Percentiles rank a stretch among this genome's conserved stretches.
Conservation (phyloP, 768 basidiomycete species). For the Macrocybe gigantea region DNA sequence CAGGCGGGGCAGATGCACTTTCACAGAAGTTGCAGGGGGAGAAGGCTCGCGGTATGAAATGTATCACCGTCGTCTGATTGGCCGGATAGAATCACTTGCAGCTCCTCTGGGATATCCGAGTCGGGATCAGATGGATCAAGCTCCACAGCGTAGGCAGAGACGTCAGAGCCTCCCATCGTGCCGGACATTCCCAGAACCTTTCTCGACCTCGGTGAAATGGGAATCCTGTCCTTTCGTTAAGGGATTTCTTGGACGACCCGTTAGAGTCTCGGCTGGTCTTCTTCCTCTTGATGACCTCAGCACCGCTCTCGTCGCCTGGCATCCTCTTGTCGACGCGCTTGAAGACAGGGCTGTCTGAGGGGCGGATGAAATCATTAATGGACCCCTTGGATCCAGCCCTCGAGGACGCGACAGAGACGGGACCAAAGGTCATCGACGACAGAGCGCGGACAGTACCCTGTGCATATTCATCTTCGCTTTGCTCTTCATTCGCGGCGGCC, state of each 20-base stretch:
- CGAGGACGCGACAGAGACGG: conserved; percentile 25
- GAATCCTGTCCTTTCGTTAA: no score
- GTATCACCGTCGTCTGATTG: conserved; percentile 31
- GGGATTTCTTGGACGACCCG: no score
- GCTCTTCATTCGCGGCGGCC: no score
- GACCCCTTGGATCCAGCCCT: no score
- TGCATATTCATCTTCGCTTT: no score
- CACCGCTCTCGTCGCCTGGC: no score
- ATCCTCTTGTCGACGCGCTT: conserved; percentile 13
- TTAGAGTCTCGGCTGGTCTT: no score
- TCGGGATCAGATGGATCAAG: no score
- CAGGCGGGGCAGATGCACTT: conserved; percentile 11
- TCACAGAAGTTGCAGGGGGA: conserved; percentile 37
- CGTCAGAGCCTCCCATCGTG: no score
- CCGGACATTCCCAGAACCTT: no score
- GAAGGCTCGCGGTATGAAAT: conserved; percentile 18
- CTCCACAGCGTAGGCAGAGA: no score
- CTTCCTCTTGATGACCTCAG: no score
- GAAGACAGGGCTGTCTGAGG: conserved; percentile 26
- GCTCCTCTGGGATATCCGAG: conserved; percentile 65
- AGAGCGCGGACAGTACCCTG: conserved; percentile 23
- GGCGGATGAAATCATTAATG: conserved; percentile 11
- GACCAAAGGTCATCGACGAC: conserved; percentile 20
- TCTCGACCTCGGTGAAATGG: conserved; percentile 13
- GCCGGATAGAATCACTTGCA: conserved; percentile 52